Evolutionary conservation across 2,329 filamentous ascomycete genomes (phyloP), one percentile per base, ranked within the genome.

Genomic region (Fusarium phyllophilum): DNA sequence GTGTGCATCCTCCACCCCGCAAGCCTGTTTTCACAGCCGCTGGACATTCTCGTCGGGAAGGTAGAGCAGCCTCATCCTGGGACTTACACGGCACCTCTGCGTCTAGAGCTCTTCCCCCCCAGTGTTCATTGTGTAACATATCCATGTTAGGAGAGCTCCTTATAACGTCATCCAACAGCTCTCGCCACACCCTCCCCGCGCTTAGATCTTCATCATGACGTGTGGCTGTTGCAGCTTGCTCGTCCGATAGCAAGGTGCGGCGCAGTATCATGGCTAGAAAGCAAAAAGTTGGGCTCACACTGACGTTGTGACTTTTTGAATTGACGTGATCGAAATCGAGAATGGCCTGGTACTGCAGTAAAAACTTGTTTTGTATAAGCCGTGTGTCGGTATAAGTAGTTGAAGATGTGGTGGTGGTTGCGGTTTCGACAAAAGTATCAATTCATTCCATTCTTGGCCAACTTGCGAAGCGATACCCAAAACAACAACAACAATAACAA

Each of bases 341-440:
- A 62, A 62, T 62, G 58, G 61, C 58, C 51, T 70, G 51, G 65
- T 54, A n/a, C 66, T 46, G 24, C 24, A 26, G 45, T 49, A 72
- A 78, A 78, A 78, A 77, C 76, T 77, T 78, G 77, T 75, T 78
- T 78, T 77, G 59, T 34, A 52, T 49, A 48, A 51, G 52, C 48
- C 31, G 29, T 59, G 62, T 58, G 48, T 46, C 49, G 49, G 38
- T 77, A 77, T 77, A 77, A 77, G 74, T 70, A 64, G 46, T 52
- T 51, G 49, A 48, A 62, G 26, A 51, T 75, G 51, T 66, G 67
- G 66, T 76, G 70, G 68, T 75, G 71, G 74, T 63, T 73, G 72
- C 61, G 49, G n/a, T 60, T 57, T 52, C 46, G 17, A 66, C 39
- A 70, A 68, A 70, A 71, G 33, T 62, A 75, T 57, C 72, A 75